These are phyloP conservation scores for Penicillium occitanis DNA, from an alignment of 2,329 filamentous ascomycete species.

Conservation along the genomic window DNA sequence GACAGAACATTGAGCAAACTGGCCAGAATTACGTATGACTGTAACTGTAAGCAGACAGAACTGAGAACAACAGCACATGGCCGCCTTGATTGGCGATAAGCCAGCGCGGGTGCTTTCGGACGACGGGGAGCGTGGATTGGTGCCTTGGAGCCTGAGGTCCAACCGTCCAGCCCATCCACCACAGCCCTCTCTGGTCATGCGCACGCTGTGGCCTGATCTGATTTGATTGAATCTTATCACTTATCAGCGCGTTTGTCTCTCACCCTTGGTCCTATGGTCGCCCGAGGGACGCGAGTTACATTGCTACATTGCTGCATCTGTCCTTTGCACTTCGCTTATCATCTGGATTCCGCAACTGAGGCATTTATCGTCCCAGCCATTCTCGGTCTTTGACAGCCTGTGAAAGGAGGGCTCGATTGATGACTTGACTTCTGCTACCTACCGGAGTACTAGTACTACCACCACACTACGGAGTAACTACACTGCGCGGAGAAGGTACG, in stretches of 20 bases:
- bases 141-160: constrained; percentile 15
- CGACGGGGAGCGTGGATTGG: not conserved
- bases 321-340: not conserved
- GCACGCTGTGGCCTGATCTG: constrained; percentile 9
- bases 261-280: not conserved
- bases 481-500: not conserved
- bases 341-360: not conserved
- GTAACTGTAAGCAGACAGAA: not conserved
- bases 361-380: not conserved
- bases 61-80: constrained; percentile 11
- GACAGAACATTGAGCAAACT: not conserved
- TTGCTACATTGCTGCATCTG: not conserved
- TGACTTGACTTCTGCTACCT: not conserved
- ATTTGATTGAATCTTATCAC: constrained; percentile 8
- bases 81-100: constrained; percentile 20
- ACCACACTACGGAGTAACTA: not conserved
- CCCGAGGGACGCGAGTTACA: not conserved
- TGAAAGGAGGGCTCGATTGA: not conserved
- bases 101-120: constrained; percentile 20
- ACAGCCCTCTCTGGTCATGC: constrained; percentile 10
- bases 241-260: not conserved
- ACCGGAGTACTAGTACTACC: not conserved
- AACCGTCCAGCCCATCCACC: not conserved
- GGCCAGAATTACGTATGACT: not conserved
- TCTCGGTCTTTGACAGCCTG: not conserved